Percentiles rank a stretch among this genome's conserved stretches.
Conservation (phyloP, 2,329 filamentous ascomycete genomes). For the Verticillium klebahnii region DNA sequence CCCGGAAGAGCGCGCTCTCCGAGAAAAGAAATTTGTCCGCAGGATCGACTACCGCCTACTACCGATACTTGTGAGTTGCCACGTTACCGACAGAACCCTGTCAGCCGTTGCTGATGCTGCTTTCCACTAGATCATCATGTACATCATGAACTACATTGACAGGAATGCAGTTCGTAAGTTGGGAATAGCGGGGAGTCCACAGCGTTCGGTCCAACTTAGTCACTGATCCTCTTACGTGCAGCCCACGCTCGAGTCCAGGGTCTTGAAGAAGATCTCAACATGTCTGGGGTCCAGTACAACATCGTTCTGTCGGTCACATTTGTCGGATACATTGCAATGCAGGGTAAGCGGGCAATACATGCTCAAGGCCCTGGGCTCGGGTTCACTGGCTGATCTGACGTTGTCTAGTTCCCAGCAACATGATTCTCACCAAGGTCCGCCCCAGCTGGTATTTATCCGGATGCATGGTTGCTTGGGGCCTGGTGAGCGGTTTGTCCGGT, state of each 20-base stretch:
- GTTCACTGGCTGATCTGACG: background rate
- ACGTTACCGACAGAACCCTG: background rate
- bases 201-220: too few species aligned
- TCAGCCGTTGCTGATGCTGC: background rate
- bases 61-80: slow-evolving; percentile 44
- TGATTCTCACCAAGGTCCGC: slow-evolving; percentile 37
- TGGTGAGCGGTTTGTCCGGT: slow-evolving; percentile 18
- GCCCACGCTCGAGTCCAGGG: slow-evolving; percentile 34
- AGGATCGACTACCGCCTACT: slow-evolving; percentile 56
- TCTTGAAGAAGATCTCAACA: slow-evolving; percentile 35
- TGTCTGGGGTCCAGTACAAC: slow-evolving; percentile 32
- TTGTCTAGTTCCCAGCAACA: slow-evolving; percentile 37
- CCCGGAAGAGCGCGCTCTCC: slow-evolving; percentile 31
- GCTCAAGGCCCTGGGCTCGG: too few species aligned
- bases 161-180: slow-evolving; percentile 18
- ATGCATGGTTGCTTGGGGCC: slow-evolving; percentile 20
- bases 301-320: slow-evolving; percentile 27
- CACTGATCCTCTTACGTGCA: background rate
- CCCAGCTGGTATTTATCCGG: slow-evolving; percentile 32
- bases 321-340: slow-evolving; percentile 24
- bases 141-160: slow-evolving; percentile 57
- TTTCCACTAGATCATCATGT: slow-evolving; percentile 37
- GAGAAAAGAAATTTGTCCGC: slow-evolving; percentile 47
- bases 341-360: slow-evolving; percentile 21
- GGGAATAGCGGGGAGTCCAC: too few species aligned